Conservation (phyloP, 1,139 yeast genomes). For the Pichia sp. region DNA sequence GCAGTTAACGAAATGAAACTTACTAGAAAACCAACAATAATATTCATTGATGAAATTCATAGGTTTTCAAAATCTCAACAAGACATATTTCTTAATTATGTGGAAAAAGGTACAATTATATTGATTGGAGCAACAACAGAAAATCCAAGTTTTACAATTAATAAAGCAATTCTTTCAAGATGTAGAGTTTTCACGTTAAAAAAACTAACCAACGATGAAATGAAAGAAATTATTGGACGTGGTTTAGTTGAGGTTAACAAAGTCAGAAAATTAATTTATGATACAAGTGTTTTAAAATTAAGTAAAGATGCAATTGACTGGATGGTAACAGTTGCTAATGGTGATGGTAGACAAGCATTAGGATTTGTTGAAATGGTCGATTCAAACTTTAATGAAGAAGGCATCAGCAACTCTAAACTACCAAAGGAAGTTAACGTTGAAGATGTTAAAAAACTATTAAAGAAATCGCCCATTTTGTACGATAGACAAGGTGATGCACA, state of each 20-base stretch:
- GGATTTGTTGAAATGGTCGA: slow-evolving; percentile 64
- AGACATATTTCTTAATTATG: slow-evolving; percentile 70
- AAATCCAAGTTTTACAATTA: slow-evolving; percentile 87
- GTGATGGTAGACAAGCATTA: slow-evolving; percentile 82
- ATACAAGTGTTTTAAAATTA: slow-evolving; percentile 39
- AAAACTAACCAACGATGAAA: slow-evolving; percentile 49
- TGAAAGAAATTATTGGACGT: slow-evolving; percentile 51
- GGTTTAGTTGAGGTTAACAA: slow-evolving; percentile 60
- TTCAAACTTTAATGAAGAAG: slow-evolving; percentile 26
- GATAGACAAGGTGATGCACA: slow-evolving; percentile 89
- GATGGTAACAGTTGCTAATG: slow-evolving; percentile 73
- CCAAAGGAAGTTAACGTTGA: slow-evolving; percentile 24
- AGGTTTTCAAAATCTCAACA: slow-evolving; percentile 87
- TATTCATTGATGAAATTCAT: slow-evolving; percentile 91
- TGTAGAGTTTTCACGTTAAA: slow-evolving; percentile 82
- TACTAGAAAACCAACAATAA: slow-evolving; percentile 63
- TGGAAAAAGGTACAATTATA: slow-evolving; percentile 60
- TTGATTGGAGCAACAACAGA: slow-evolving; percentile 95
- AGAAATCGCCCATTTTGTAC: slow-evolving; percentile 58
- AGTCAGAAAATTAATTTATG: slow-evolving; percentile 40
- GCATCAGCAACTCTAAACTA: slow-evolving; percentile 1
- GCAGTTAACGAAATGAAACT: slow-evolving; percentile 63
- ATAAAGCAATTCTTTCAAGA: slow-evolving; percentile 81
- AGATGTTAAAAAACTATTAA: slow-evolving; percentile 35
- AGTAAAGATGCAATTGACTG: slow-evolving; percentile 56